Evolutionary conservation across 352 stramenopile genomes (phyloP), one percentile per base, ranked within the genome.

Genomic region (Aphanomyces invadans): DNA sequence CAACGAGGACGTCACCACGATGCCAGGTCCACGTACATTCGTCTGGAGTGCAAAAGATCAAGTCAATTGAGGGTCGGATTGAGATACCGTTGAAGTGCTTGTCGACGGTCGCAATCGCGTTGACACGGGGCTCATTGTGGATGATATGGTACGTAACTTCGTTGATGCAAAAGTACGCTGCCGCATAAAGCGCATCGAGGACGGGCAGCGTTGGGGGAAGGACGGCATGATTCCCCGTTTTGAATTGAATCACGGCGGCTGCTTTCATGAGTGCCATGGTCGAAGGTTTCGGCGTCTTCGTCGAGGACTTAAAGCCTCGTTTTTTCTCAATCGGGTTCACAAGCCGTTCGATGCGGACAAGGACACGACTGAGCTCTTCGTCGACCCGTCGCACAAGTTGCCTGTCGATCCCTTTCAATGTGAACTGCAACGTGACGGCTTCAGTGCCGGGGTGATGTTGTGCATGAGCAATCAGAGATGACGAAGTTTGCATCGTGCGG

Each of bases 1-100:
- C 45, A 19, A 74, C 72, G 1, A 77, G 56, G 12, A 44, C 28
- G 2, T 67, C 39, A 2, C 88, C 46, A 19, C 74, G 78, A 71
- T 76, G 76, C 83, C 83, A 92, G 10, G 57, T 61, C 83, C 83
- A 92, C 1, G 26, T 60, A 51, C 83, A 92, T 15, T 88, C 77
- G 21, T 87, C 76, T 0, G 74, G 70, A 17, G 57, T 61, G 54
- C 80, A 90, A 69, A 89, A 92, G 39, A 90, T 73, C 9, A 81
- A 81, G 32, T 83, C 63, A 0, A 74, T 67, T 9, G 87, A 33
- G 9, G 83, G 83, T 21, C 76, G 48, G 2, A 88, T 53, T 15
- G 80, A 65, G 10, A 87, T 78, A 2, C 74, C 79, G 17, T 62
- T 23, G 11, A 67, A 36, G 31, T 45, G 49, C 4, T 11, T 33